Evolutionary conservation across 352 stramenopile species (phyloP).

Genomic region (Pythium sp.): DNA sequence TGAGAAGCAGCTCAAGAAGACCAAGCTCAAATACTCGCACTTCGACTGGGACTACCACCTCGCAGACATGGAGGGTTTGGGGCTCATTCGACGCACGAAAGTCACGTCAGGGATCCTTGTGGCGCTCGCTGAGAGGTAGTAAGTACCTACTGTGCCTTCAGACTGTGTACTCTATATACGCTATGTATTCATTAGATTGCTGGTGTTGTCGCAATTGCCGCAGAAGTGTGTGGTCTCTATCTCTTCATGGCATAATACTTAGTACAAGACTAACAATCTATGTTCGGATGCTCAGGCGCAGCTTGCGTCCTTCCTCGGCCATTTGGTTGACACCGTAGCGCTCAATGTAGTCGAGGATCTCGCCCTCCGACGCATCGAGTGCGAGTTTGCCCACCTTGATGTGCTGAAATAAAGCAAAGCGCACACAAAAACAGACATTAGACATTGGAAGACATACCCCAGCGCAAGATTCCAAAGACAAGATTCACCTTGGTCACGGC

Average conservation of each 20-base stretch:
- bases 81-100: slow-evolving; percentile 45
- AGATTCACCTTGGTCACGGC: slow-evolving; percentile 54
- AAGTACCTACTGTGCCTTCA: neutral
- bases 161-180: neutral
- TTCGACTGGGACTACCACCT: slow-evolving; percentile 61
- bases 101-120: slow-evolving; percentile 61
- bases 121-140: slow-evolving; percentile 20
- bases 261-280: slow-evolving; percentile 9
- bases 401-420: slow-evolving; percentile 34
- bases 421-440: slow-evolving; percentile 16
- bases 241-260: neutral
- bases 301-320: slow-evolving; percentile 55
- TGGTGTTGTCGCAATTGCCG: neutral
- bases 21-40: slow-evolving; percentile 50
- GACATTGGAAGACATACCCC: slow-evolving; percentile 2
- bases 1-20: slow-evolving; percentile 60
- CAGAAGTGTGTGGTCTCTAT: slow-evolving; percentile 7
- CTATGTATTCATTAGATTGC: neutral
- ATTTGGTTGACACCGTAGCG: slow-evolving; percentile 44
- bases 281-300: slow-evolving; percentile 54
- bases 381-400: slow-evolving; percentile 58
- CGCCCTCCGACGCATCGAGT: slow-evolving; percentile 45
- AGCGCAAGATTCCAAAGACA: neutral
- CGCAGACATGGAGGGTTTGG: slow-evolving; percentile 57
- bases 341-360: slow-evolving; percentile 65